phyloP scores from a whole-genome alignment of 2,329 filamentous ascomycete genomes.

The Escovopsis sp. region DNA sequence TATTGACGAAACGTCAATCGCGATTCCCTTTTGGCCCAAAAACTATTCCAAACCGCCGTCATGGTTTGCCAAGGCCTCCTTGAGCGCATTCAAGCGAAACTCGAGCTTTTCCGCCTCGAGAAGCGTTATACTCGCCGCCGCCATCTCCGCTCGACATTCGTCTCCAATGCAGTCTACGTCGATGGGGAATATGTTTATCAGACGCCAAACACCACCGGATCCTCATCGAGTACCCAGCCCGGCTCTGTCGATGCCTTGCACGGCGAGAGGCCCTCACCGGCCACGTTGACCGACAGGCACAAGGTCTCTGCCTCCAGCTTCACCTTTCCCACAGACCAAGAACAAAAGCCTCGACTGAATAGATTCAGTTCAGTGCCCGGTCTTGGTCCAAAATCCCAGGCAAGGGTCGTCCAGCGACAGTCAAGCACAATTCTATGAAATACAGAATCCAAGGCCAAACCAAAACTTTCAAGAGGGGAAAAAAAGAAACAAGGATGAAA shows the following conservation, averaged over 20 bases:
- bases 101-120: conserved; percentile 90
- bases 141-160: conserved; percentile 72
- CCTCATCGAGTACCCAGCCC: conserved; percentile 32
- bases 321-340: conserved; percentile 14
- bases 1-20: too few species aligned
- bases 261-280: conserved; percentile 15
- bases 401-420: conserved; percentile 26
- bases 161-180: conserved; percentile 79
- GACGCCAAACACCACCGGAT: conserved; percentile 43
- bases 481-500: background rate
- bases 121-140: conserved; percentile 87
- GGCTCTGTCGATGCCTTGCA: conserved; percentile 22
- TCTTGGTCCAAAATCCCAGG: conserved; percentile 27
- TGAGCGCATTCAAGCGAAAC: conserved; percentile 48
- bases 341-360: conserved; percentile 34
- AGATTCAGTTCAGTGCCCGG: conserved; percentile 42
- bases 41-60: conserved; percentile 8
- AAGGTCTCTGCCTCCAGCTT: conserved; percentile 12
- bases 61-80: conserved; percentile 37
- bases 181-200: conserved; percentile 91
- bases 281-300: background rate
- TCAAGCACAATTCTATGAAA: conserved; percentile 23
- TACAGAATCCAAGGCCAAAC: conserved; percentile 5
- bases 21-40: background rate
- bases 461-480: conserved; percentile 2